Percentiles rank a stretch among this genome's conserved stretches.
Conservation (phyloP, 2,329 filamentous ascomycete species). For the Fusarium veterinarium region DNA sequence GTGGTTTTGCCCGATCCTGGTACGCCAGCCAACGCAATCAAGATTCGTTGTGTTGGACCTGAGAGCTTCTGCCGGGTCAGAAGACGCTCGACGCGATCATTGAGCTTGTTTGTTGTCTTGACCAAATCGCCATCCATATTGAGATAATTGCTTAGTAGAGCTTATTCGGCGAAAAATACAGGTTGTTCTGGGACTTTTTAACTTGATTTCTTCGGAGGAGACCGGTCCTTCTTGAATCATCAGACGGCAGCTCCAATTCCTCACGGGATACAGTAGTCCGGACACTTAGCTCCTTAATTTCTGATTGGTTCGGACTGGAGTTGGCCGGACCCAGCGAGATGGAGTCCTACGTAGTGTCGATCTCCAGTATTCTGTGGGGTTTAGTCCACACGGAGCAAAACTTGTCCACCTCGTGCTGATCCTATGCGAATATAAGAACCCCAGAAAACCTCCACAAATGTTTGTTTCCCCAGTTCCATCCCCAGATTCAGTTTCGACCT, state of each 20-base stretch:
- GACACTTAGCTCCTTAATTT: neutral
- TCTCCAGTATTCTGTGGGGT: neutral
- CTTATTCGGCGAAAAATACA: neutral
- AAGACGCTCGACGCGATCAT: neutral
- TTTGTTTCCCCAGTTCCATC: neutral
- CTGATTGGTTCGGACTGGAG: neutral
- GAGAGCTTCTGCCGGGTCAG: neutral
- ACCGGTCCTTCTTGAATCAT: neutral
- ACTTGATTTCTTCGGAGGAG: neutral
- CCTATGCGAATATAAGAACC: neutral
- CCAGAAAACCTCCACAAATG: neutral
- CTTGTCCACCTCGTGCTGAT: neutral
- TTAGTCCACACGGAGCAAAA: neutral
- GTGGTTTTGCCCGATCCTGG: neutral
- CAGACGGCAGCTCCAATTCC: neutral
- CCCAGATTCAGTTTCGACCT: neutral
- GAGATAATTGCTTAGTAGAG: accelerated
- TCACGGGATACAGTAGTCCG: neutral
- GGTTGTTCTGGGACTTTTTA: neutral
- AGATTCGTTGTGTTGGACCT: neutral
- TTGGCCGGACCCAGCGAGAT: neutral
- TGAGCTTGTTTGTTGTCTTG: neutral
- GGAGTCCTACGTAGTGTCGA: neutral
- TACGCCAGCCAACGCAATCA: neutral
- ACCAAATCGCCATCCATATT: neutral